A percentile compares a stretch with the other conserved stretches of the same genome.
Evolutionary conservation across 371 early-diverging fungal genomes (phyloP).

Genomic region (Lichtheimia hyalospora): DNA sequence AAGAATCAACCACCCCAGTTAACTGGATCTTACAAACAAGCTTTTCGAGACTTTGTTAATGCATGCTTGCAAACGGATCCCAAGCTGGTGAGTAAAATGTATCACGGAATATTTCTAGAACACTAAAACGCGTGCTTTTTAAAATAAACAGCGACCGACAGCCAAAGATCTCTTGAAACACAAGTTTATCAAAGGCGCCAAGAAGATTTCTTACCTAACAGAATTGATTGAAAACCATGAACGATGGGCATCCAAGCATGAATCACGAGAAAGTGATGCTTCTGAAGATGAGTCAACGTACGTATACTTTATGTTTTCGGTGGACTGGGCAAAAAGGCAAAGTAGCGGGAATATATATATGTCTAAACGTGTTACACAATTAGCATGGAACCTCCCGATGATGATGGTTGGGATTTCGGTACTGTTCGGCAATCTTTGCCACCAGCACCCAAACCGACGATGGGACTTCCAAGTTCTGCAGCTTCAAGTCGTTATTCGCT

Average conservation of each 20-base stretch:
- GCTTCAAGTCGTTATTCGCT: constrained; percentile 33
- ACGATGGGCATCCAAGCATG: constrained; percentile 63
- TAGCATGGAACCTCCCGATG: constrained; percentile 15
- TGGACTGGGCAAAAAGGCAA: too few relatives aligned
- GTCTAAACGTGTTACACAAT: too few relatives aligned
- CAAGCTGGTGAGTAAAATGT: neutral
- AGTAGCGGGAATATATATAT: too few relatives aligned
- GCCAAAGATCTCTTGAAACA: constrained; percentile 92
- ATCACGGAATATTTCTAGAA: constrained; percentile 44
- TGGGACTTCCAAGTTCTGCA: constrained; percentile 6
- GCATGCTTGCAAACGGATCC: constrained; percentile 89
- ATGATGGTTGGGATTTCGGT: constrained; percentile 31
- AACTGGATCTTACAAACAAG: constrained; percentile 76
- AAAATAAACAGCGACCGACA: constrained; percentile 67
- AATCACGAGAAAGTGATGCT: constrained; percentile 56
- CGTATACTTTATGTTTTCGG: constrained; percentile 5
- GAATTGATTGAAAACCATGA: constrained; percentile 86
- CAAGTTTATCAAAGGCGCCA: constrained; percentile 81
- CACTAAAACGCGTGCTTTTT: neutral
- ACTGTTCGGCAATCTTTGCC: constrained; percentile 50
- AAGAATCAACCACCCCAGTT: constrained; percentile 89
- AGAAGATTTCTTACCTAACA: constrained; percentile 78
- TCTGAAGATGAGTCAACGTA: constrained; percentile 59
- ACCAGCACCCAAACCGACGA: constrained; percentile 23
- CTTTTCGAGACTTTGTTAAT: constrained; percentile 90